phyloP scores from a whole-genome alignment of 2,329 filamentous ascomycete genomes.

The Xylaria sp. region DNA sequence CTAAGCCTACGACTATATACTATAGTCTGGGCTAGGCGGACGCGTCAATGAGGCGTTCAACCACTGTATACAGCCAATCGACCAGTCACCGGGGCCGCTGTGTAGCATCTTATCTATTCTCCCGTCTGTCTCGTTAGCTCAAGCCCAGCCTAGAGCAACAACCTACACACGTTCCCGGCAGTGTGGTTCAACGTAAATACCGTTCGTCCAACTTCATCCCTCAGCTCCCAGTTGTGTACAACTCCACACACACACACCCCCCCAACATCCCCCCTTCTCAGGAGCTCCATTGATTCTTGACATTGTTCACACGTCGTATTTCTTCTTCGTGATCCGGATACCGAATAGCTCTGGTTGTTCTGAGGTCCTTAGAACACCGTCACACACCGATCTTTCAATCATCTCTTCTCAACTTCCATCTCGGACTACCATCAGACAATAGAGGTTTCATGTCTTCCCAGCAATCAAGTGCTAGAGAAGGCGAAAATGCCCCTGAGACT shows the following conservation, averaged over 20 bases:
- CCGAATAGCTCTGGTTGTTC: background rate
- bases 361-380: background rate
- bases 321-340: background rate
- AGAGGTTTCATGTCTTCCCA: constrained; percentile 31
- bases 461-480: constrained; percentile 1
- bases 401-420: background rate
- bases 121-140: constrained; percentile 10
- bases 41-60: constrained; percentile 19
- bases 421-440: background rate
- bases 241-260: constrained; percentile 4
- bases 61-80: constrained; percentile 11
- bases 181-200: constrained; percentile 16
- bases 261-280: background rate
- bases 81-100: background rate
- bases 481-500: constrained; percentile 7
- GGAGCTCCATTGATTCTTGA: constrained; percentile 11
- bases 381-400: background rate
- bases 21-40: constrained; percentile 3
- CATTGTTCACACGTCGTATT: background rate
- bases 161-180: constrained; percentile 8
- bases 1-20: constrained; percentile 5
- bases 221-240: constrained; percentile 3
- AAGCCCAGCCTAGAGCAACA: constrained; percentile 4
- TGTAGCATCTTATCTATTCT: constrained; percentile 1
- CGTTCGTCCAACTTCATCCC: background rate